phyloP scores from a whole-genome alignment of 2,329 filamentous ascomycete genomes.

The Ophiocordyceps camponoti-leonardi region DNA sequence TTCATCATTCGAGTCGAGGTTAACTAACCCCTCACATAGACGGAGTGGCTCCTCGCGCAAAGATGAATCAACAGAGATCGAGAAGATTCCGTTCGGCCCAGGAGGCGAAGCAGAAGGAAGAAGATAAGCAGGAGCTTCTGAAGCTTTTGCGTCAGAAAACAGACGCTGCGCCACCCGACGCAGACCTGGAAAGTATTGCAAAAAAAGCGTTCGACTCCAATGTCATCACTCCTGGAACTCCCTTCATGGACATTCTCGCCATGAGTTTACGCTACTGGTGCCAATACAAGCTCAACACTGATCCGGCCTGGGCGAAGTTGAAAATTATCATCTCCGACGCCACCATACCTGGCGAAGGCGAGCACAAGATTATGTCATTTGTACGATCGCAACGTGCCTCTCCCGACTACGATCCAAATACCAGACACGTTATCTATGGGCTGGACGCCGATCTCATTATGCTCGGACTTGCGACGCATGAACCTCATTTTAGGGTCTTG shows the following conservation, averaged over 20 bases:
- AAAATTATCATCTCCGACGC: conserved; percentile 98
- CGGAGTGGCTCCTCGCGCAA: conserved; percentile 90
- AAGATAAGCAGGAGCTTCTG: conserved; percentile 74
- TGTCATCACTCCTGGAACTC: conserved; percentile 85
- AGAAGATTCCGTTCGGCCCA: conserved; percentile 87
- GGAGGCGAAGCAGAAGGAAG: conserved; percentile 86
- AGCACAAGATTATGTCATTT: conserved; percentile 99
- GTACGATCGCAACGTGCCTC: conserved; percentile 83
- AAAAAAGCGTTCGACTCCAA: conserved; percentile 77
- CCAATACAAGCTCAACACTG: conserved; percentile 92
- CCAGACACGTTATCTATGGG: conserved; percentile 93
- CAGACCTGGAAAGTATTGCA: conserved; percentile 38
- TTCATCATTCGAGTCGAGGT: no score
- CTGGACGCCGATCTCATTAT: conserved; percentile 97
- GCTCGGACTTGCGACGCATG: conserved; percentile 91
- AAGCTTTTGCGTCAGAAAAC: conserved; percentile 71
- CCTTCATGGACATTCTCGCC: conserved; percentile 95
- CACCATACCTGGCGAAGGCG: conserved; percentile 91
- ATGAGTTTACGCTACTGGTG: conserved; percentile 88
- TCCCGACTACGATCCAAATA: conserved; percentile 88
- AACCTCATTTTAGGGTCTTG: conserved; percentile 89
- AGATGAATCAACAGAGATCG: conserved; percentile 99
- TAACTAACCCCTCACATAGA: conserved; percentile 27
- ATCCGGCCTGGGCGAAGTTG: conserved; percentile 85
- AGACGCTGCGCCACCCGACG: conserved; percentile 30